phyloP scores from a whole-genome alignment of 495 filamentous ascomycete species.

The Hypoxylon trugodes region DNA sequence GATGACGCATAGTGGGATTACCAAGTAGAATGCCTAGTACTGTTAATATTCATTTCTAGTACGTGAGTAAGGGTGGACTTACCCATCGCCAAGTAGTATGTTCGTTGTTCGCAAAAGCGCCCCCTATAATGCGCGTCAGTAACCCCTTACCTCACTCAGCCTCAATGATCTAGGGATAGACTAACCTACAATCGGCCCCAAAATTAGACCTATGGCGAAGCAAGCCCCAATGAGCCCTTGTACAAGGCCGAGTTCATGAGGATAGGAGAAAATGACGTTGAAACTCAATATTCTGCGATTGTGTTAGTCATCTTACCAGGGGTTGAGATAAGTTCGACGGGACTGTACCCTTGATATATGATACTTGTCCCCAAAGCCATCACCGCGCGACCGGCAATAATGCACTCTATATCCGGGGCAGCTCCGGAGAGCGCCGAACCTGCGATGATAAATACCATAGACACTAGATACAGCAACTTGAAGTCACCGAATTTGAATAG shows the following conservation, averaged over 20 bases:
- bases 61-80: background rate
- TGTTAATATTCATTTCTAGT: background rate
- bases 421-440: constrained; percentile 63
- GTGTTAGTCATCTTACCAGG: constrained; percentile 9
- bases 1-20: constrained; percentile 62
- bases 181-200: constrained; percentile 67
- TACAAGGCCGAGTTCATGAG: constrained; percentile 56
- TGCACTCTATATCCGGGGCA: constrained; percentile 57
- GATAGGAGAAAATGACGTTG: constrained; percentile 53
- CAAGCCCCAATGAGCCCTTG: constrained; percentile 49
- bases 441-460: constrained; percentile 57
- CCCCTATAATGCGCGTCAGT: constrained; percentile 13
- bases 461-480: constrained; percentile 60
- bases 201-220: constrained; percentile 60
- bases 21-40: constrained; percentile 67
- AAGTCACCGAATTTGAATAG: constrained; percentile 60
- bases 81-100: constrained; percentile 62
- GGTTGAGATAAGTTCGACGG: too few relatives aligned
- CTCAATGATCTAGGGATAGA: background rate
- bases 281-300: constrained; percentile 47
- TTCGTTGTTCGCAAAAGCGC: constrained; percentile 60
- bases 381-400: constrained; percentile 60
- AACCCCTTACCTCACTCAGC: background rate
- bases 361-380: constrained; percentile 53
- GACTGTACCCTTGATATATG: constrained; percentile 55